phyloP scores from a whole-genome alignment of 805 yeast species.

The Teunomyces tritomae region DNA sequence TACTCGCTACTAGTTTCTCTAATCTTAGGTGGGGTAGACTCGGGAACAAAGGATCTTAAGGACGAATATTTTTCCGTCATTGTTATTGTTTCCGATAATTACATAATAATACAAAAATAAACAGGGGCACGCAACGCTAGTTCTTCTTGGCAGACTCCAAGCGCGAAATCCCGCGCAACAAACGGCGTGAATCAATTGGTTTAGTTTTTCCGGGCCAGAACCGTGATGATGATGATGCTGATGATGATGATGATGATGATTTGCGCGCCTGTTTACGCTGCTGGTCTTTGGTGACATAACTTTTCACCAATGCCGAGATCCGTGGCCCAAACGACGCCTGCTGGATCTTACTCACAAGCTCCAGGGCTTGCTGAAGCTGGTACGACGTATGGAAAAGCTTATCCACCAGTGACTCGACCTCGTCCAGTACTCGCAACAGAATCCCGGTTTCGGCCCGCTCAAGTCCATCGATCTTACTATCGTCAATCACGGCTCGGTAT shows the following conservation, averaged over 20 bases:
- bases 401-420: conserved; percentile 34
- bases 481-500: conserved; percentile 15
- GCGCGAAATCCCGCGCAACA: conserved; percentile 6
- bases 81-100: not conserved
- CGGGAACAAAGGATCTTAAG: too few species aligned
- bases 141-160: not conserved
- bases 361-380: conserved; percentile 23
- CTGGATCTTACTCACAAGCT: conserved; percentile 20
- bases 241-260: too few species aligned
- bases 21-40: too few species aligned
- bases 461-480: conserved; percentile 10
- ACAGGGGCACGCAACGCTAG: not conserved
- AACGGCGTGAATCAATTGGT: conserved; percentile 1
- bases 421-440: conserved; percentile 10
- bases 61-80: too few species aligned
- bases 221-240: not conserved
- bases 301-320: conserved; percentile 19
- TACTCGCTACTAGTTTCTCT: too few species aligned
- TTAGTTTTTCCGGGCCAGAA: conserved; percentile 5
- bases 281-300: conserved; percentile 18
- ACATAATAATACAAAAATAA: not conserved
- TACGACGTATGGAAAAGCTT: conserved; percentile 32
- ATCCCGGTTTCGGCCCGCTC: not conserved
- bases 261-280: conserved; percentile 9
- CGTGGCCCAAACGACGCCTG: conserved; percentile 15